Evolutionary conservation across 2,329 filamentous ascomycete genomes (phyloP).

Genomic region (Colletotrichum orchidophilum): DNA sequence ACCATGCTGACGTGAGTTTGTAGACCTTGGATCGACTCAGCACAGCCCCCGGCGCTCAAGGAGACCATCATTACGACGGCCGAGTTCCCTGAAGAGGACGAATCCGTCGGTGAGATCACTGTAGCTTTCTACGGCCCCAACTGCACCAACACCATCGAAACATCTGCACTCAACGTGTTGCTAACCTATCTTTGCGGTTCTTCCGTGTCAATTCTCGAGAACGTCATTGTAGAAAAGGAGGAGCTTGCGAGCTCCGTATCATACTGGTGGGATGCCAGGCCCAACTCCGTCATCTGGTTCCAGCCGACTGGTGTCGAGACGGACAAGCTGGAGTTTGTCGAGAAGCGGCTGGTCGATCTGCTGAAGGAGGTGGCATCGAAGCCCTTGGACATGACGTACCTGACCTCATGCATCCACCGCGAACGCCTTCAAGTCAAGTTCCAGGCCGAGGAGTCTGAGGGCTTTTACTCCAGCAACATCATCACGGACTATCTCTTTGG

Average conservation of each 20-base stretch:
- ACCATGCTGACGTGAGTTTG: constrained; percentile 10
- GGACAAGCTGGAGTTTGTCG: constrained; percentile 82
- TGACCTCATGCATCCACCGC: constrained; percentile 85
- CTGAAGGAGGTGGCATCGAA: constrained; percentile 83
- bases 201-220: constrained; percentile 91
- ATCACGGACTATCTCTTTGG: constrained; percentile 95
- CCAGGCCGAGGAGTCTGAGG: constrained; percentile 81
- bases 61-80: constrained; percentile 80
- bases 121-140: constrained; percentile 89
- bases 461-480: constrained; percentile 84
- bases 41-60: constrained; percentile 76
- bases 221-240: constrained; percentile 91
- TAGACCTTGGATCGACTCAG: constrained; percentile 88
- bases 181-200: constrained; percentile 92
- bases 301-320: constrained; percentile 88
- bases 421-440: constrained; percentile 86
- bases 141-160: constrained; percentile 74
- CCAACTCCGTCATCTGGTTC: constrained; percentile 86
- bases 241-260: constrained; percentile 88
- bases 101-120: constrained; percentile 88
- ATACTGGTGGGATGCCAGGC: constrained; percentile 81
- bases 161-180: constrained; percentile 80
- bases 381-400: constrained; percentile 88
- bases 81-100: constrained; percentile 96
- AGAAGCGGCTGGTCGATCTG: constrained; percentile 85